A percentile compares a stretch with the other conserved stretches of the same genome.
phyloP scores from a whole-genome alignment of 352 stramenopile species.

The Blastocystis sp. region DNA sequence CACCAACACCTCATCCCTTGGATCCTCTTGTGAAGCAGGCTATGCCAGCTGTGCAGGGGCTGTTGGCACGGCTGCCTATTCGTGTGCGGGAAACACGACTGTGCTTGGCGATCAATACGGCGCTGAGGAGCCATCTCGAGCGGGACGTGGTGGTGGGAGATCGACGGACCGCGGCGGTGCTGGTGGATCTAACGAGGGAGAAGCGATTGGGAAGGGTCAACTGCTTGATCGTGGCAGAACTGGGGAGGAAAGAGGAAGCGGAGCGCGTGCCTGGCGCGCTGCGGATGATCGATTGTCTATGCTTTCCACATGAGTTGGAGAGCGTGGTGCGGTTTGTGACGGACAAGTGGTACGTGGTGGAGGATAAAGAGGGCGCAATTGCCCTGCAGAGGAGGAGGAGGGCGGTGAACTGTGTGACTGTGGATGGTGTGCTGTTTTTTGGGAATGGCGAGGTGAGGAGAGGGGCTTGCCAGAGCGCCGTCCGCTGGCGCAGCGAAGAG shows the following conservation, averaged over 20 bases:
- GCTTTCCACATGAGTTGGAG: background rate
- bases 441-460: constrained; percentile 44
- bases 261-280: background rate
- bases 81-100: background rate
- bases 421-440: constrained; percentile 40
- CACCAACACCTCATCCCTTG: background rate
- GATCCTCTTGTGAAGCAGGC: background rate
- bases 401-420: constrained; percentile 37
- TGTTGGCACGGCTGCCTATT: background rate
- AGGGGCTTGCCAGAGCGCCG: background rate
- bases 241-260: background rate
- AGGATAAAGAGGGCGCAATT: background rate
- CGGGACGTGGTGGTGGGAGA: constrained; percentile 1
- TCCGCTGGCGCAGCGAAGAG: constrained; percentile 1
- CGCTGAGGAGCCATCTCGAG: background rate
- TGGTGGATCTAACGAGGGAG: background rate
- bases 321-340: background rate
- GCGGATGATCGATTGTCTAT: constrained; percentile 7
- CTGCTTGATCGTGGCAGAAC: constrained; percentile 53
- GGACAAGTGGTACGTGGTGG: constrained; percentile 29
- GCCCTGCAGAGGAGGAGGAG: background rate
- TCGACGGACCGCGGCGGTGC: background rate
- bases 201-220: background rate
- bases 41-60: background rate
- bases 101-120: background rate